Evolutionary conservation across 2,329 filamentous ascomycete genomes (phyloP).

Genomic region (Paramyrothecium sp.): DNA sequence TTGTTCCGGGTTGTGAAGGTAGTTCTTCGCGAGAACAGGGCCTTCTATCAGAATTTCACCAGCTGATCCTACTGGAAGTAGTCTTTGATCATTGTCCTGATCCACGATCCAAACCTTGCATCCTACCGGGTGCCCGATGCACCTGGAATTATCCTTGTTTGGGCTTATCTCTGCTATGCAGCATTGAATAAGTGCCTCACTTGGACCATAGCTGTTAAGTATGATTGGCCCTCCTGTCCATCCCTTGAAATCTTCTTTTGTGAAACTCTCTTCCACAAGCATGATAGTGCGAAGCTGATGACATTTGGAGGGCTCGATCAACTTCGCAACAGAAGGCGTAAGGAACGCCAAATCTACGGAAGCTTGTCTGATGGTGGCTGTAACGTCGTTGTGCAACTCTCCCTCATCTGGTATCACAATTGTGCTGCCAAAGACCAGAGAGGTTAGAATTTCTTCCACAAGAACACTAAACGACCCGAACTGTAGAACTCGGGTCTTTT

Average conservation of each 20-base stretch:
- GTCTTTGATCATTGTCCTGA: constrained; percentile 12
- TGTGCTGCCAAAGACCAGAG: constrained; percentile 35
- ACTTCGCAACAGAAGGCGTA: constrained; percentile 7
- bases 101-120: constrained; percentile 20
- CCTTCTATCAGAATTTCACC: constrained; percentile 45
- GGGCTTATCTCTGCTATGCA: neutral
- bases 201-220: constrained; percentile 8
- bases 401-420: constrained; percentile 8
- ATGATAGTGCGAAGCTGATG: constrained; percentile 7
- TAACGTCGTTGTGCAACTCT: constrained; percentile 5
- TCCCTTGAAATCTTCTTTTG: neutral
- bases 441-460: constrained; percentile 23
- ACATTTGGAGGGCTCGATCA: constrained; percentile 1
- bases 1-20: constrained; percentile 34
- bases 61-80: constrained; percentile 24
- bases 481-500: constrained; percentile 14
- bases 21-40: constrained; percentile 47
- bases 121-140: constrained; percentile 5
- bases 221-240: constrained; percentile 5
- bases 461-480: neutral
- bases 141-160: neutral
- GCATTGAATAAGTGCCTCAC: constrained; percentile 7
- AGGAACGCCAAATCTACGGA: constrained; percentile 1
- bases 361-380: constrained; percentile 1
- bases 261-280: constrained; percentile 7